Conservation (phyloP, 441 rosid genomes). For the Gossypium schwendimanii region DNA sequence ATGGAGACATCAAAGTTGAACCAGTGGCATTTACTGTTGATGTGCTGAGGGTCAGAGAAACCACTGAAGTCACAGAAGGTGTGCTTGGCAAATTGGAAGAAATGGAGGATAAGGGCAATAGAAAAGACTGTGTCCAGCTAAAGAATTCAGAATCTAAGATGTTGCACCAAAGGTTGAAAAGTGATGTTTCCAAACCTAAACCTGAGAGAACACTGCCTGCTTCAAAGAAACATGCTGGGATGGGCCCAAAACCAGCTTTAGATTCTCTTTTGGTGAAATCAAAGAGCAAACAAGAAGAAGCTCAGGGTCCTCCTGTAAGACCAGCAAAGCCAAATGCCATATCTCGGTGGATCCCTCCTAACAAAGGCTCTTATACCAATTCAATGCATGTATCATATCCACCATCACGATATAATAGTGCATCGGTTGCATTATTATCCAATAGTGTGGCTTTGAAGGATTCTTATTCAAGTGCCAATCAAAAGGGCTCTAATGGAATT, state of each 20-base stretch:
- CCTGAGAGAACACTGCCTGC: slow-evolving; percentile 39
- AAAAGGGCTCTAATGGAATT: slow-evolving; percentile 35
- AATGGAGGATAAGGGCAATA: slow-evolving; percentile 30
- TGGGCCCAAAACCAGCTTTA: slow-evolving; percentile 36
- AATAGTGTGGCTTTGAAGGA: slow-evolving; percentile 42
- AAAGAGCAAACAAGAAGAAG: slow-evolving; percentile 56
- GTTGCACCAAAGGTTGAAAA: slow-evolving; percentile 26
- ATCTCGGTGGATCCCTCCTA: slow-evolving; percentile 82
- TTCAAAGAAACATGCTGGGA: slow-evolving; percentile 39
- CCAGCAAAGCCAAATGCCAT: slow-evolving; percentile 62
- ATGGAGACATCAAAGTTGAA: slow-evolving; percentile 44
- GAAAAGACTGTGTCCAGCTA: slow-evolving; percentile 20
- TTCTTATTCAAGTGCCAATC: slow-evolving; percentile 24
- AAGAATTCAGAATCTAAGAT: slow-evolving; percentile 30
- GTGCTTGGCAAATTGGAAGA: slow-evolving; percentile 31
- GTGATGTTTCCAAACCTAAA: slow-evolving; percentile 35
- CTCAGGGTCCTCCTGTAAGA: slow-evolving; percentile 43
- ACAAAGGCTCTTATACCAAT: slow-evolving; percentile 68
- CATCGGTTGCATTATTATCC: slow-evolving; percentile 63
- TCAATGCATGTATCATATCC: slow-evolving; percentile 80
- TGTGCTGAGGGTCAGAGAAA: slow-evolving; percentile 26
- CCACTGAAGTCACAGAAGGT: slow-evolving; percentile 36
- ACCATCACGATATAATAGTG: slow-evolving; percentile 70
- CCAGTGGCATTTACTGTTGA: slow-evolving; percentile 23
- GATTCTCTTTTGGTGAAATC: slow-evolving; percentile 44